phyloP scores from a whole-genome alignment of 257 asterid genomes.

The Cruciata laevipes region DNA sequence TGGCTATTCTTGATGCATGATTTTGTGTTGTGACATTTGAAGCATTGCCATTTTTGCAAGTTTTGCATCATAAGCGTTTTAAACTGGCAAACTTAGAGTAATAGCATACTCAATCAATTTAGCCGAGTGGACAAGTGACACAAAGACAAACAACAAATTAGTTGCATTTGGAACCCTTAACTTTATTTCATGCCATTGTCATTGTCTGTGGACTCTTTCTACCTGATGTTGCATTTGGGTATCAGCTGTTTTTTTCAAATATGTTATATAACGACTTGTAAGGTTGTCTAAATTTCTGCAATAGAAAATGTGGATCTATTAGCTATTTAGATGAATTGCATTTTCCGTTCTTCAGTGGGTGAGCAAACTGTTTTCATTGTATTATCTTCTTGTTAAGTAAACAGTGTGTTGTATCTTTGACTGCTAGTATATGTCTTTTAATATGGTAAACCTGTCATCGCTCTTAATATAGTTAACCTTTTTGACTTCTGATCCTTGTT shows the following conservation, averaged over 20 bases:
- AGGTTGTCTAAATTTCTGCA: background rate
- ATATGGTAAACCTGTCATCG: background rate
- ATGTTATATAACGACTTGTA: background rate
- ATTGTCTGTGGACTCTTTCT: background rate
- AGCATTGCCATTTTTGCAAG: background rate
- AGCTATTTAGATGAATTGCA: background rate
- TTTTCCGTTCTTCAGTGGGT: background rate
- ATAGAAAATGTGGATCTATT: background rate
- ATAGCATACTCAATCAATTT: background rate
- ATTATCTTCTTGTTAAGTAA: background rate
- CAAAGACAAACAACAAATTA: background rate
- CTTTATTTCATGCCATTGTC: background rate
- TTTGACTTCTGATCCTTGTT: background rate
- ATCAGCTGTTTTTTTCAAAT: background rate
- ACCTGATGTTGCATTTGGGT: slow-evolving; percentile 4
- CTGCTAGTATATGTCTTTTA: background rate
- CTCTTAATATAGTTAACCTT: background rate
- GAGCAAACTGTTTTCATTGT: background rate
- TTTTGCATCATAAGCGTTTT: background rate
- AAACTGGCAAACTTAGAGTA: background rate
- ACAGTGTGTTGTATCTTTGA: background rate
- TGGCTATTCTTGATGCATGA: background rate
- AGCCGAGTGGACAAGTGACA: background rate
- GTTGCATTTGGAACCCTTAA: background rate
- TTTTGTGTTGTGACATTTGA: background rate